Evolutionary conservation across 2,329 filamentous ascomycete genomes (phyloP), one percentile per base, ranked within the genome.

Genomic region (Beauveria caledonica): DNA sequence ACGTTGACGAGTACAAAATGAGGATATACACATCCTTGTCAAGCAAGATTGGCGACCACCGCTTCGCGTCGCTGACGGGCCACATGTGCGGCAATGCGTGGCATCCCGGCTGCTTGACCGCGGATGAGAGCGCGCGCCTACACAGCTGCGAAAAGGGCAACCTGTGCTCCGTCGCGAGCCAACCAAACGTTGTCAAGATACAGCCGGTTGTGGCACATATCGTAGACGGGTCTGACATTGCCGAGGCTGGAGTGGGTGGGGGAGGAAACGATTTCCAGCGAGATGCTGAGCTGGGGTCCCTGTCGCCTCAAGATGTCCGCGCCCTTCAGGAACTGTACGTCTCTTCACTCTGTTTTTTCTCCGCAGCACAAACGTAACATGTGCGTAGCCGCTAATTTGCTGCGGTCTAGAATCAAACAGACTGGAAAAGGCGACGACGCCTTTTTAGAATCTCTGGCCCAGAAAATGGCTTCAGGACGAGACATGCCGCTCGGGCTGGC

Each of bases 81-180:
- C 93, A 88, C 68, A 79, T 81, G 59, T 86, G 88, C 55, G 92
- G 89, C 2, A 96, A 97, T 66, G 79, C 78, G 1, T 74, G 78
- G 13, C 83, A 89, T 36, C 72, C 79, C 0, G 92, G 92, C 3
- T 94, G 88, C 67, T 74, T 97, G 27, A 95, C 89, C 0, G 75
- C 76, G 0, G 77, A 87, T 25, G 71, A 80, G 25, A 75, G 77
- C 21, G 85, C 84, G 0, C 84, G 88, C 2, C 78, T 97, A 7
- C 93, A 97, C 71, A 95, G 90, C 68, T 97, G 93, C 66, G 92
- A 96, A 68, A 87, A 84, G 63, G 89, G 86, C 0, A 83, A 81
- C 62, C 78, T 80, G 23, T 91, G 88, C 65, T 68, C 75, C 0
- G 74, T 79, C 0, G 77, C 75, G 52, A 70, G 68, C 65, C 78